Evolutionary conservation across 768 basidiomycete species (phyloP).

Genomic region (Hydnum rufescens): DNA sequence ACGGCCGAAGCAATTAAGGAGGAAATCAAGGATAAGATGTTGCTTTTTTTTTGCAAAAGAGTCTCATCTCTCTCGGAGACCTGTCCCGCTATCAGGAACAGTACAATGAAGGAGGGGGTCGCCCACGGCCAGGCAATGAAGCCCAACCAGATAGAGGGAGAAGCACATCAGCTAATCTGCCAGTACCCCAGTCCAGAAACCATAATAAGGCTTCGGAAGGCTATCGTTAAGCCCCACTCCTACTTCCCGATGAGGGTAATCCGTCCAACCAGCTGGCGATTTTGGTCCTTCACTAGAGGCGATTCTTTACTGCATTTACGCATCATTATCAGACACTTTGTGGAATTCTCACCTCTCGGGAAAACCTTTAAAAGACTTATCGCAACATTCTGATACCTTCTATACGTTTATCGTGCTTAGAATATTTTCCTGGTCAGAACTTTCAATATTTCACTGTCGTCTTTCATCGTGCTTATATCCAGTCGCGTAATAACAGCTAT

Average conservation of each 20-base stretch:
- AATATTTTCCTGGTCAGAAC: not conserved
- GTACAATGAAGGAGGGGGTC: constrained; percentile 40
- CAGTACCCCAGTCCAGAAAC: constrained; percentile 13
- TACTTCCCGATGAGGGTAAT: constrained; percentile 81
- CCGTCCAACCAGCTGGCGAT: constrained; percentile 94
- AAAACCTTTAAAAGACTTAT: constrained; percentile 62
- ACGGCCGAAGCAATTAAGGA: constrained; percentile 23
- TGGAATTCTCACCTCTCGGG: constrained; percentile 67
- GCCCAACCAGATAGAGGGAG: not conserved
- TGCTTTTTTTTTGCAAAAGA: constrained; percentile 73
- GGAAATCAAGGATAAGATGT: constrained; percentile 37
- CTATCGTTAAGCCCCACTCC: constrained; percentile 67
- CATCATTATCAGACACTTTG: constrained; percentile 88
- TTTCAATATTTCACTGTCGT: constrained; percentile 17
- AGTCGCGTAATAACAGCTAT: constrained; percentile 57
- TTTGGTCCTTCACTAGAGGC: constrained; percentile 63
- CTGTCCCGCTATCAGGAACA: constrained; percentile 85
- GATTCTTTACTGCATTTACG: constrained; percentile 58
- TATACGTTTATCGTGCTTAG: constrained; percentile 10
- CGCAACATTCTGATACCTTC: constrained; percentile 16
- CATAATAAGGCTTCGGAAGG: constrained; percentile 57
- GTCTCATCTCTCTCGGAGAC: constrained; percentile 81
- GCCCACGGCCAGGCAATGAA: constrained; percentile 21
- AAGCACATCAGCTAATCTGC: no score
- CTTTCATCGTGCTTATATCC: constrained; percentile 41